Percentiles rank a stretch among this genome's conserved stretches.
Conservation (phyloP, 106 monocot genomes). For the Xerophyta viscosa region DNA sequence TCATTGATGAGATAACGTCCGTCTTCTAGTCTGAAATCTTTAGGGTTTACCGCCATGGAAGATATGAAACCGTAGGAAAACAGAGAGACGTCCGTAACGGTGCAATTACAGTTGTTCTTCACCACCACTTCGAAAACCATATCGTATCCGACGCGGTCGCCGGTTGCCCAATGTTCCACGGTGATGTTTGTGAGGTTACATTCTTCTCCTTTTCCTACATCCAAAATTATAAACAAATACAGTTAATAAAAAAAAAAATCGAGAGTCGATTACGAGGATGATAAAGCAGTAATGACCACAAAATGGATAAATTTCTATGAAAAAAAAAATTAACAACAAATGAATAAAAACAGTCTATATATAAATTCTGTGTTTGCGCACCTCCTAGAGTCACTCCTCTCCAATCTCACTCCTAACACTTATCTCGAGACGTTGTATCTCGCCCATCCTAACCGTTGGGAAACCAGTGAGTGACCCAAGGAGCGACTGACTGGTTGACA, state of each 20-base stretch:
- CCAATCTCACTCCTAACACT: too few species aligned
- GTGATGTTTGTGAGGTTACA: not conserved
- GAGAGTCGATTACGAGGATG: too few species aligned
- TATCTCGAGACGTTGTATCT: too few species aligned
- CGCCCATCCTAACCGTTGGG: too few species aligned
- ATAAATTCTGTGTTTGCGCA: too few species aligned
- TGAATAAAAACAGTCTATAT: too few species aligned
- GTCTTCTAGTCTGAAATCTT: not conserved
- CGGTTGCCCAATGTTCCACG: not conserved
- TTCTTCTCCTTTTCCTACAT: not conserved
- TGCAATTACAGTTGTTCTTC: constrained; percentile 16
- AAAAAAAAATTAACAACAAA: too few species aligned
- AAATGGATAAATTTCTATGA: too few species aligned
- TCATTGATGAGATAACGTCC: constrained; percentile 10
- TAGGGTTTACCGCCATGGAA: constrained; percentile 4
- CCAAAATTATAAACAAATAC: not conserved
- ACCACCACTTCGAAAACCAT: constrained; percentile 26
- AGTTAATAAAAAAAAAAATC: not conserved
- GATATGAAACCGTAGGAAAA: constrained; percentile 22
- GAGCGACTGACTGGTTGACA: too few species aligned
- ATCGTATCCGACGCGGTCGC: not conserved
- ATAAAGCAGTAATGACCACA: too few species aligned
- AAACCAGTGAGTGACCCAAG: too few species aligned
- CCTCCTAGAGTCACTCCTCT: too few species aligned
- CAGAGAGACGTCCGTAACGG: not conserved